These are phyloP conservation scores for Davidsoniella australis DNA, from an alignment of 2,329 filamentous ascomycete genomes.

Conservation along the genomic window DNA sequence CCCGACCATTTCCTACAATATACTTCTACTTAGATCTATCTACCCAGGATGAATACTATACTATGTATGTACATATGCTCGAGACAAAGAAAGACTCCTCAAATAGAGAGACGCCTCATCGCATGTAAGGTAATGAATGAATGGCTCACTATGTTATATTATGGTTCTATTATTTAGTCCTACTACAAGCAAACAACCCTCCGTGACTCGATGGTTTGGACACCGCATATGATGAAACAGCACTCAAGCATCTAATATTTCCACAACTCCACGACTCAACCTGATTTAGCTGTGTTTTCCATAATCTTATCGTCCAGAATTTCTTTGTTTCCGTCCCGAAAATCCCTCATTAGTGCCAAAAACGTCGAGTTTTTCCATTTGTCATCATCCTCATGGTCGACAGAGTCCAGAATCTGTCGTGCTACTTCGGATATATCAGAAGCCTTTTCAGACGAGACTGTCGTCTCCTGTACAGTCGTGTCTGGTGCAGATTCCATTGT, in stretches of 20 bases:
- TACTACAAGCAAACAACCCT: no score
- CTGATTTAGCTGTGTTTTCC: background rate
- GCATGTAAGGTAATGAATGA: background rate
- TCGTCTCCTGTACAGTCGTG: slow-evolving; percentile 13
- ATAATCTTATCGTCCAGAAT: slow-evolving; percentile 25
- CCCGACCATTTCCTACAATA: no score
- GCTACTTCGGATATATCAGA: slow-evolving; percentile 25
- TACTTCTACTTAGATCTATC: no score
- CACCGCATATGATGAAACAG: background rate
- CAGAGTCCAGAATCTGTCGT: slow-evolving; percentile 25
- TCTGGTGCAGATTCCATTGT: slow-evolving; percentile 13
- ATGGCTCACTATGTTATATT: background rate
- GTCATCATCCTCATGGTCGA: slow-evolving; percentile 27
- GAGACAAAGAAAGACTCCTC: no score
- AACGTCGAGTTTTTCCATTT: slow-evolving; percentile 32
- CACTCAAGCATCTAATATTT: background rate
- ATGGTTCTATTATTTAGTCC: no score
- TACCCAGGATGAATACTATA: no score
- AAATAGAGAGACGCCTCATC: no score
- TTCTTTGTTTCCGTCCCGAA: slow-evolving; percentile 27
- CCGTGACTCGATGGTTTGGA: no score
- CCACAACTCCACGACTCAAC: background rate
- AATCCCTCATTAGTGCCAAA: slow-evolving; percentile 28
- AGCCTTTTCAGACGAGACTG: slow-evolving; percentile 17
- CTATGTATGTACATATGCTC: no score